phyloP scores from a whole-genome alignment of 495 filamentous ascomycete genomes.

The Usnea hakonensis region DNA sequence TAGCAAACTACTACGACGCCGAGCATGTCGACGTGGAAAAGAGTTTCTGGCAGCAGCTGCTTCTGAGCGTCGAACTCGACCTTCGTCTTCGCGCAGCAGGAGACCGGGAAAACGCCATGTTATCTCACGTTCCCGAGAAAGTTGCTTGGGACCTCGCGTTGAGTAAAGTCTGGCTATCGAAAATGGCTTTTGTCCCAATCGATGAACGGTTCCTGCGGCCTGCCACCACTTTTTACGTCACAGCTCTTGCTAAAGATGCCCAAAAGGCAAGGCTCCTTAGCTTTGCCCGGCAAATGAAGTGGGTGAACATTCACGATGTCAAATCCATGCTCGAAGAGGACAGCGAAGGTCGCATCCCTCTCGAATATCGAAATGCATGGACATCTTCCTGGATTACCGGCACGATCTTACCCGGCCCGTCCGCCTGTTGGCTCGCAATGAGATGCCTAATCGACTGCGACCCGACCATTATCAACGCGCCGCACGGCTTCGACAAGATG shows the following conservation, averaged over 20 bases:
- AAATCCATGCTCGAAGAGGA: constrained; percentile 49
- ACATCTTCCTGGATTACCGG: constrained; percentile 68
- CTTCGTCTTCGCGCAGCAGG: constrained; percentile 44
- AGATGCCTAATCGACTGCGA: constrained; percentile 66
- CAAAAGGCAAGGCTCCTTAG: constrained; percentile 57
- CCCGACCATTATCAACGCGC: constrained; percentile 47
- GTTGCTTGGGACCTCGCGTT: constrained; percentile 40
- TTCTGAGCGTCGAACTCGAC: constrained; percentile 61
- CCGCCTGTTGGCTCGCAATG: constrained; percentile 65
- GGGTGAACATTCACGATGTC: constrained; percentile 60
- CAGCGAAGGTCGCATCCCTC: constrained; percentile 41
- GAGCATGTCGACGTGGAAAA: constrained; percentile 38
- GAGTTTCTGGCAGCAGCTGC: constrained; percentile 62
- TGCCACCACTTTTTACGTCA: constrained; percentile 4
- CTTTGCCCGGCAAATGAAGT: constrained; percentile 63
- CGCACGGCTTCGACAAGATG: constrained; percentile 53
- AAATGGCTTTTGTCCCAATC: constrained; percentile 49
- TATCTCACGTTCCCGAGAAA: constrained; percentile 40
- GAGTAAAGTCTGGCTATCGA: constrained; percentile 22
- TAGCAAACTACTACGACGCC: constrained; percentile 30
- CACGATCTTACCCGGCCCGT: constrained; percentile 58
- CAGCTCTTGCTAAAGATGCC: constrained; percentile 49
- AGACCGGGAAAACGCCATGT: not conserved
- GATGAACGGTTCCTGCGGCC: constrained; percentile 30
- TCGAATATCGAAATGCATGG: constrained; percentile 55